Conservation (phyloP, 805 yeast species). For the Ogataea pignaliae region DNA sequence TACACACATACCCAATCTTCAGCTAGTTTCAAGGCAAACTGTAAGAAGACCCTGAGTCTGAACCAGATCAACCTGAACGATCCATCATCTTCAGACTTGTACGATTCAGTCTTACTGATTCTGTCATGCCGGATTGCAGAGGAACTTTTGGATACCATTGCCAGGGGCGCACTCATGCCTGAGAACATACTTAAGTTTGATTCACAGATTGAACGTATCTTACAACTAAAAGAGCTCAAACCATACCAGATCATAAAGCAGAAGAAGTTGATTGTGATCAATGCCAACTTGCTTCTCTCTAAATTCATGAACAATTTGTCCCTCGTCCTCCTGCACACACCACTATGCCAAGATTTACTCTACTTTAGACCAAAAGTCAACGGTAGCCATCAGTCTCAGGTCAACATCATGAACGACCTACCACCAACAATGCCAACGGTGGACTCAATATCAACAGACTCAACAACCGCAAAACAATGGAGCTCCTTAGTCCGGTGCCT, state of each 20-base stretch:
- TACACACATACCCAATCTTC: conserved; percentile 11
- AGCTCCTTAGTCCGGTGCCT: conserved; percentile 29
- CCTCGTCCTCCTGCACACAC: conserved; percentile 23
- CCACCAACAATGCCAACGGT: conserved; percentile 14
- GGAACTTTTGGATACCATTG: conserved; percentile 32
- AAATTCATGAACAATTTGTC: conserved; percentile 29
- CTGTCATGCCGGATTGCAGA: conserved; percentile 29
- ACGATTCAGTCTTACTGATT: conserved; percentile 29
- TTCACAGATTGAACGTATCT: conserved; percentile 21
- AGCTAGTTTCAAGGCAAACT: conserved; percentile 10
- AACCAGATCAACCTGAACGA: conserved; percentile 13
- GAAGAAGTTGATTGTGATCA: conserved; percentile 27
- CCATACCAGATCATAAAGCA: conserved; percentile 15
- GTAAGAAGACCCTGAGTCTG: conserved; percentile 8
- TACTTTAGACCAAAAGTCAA: conserved; percentile 31
- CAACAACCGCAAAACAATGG: conserved; percentile 23
- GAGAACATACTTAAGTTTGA: conserved; percentile 22
- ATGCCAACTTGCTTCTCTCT: conserved; percentile 32
- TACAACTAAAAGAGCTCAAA: conserved; percentile 10
- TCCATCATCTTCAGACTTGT: conserved; percentile 7
- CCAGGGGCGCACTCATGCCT: conserved; percentile 22
- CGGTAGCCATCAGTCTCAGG: conserved; percentile 11
- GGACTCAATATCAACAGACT: conserved; percentile 15
- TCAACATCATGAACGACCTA: conserved; percentile 23
- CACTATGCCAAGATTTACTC: conserved; percentile 31